Conservation (phyloP, 192 early-diverging fungal genomes). For the Umbelopsis vinacea region DNA sequence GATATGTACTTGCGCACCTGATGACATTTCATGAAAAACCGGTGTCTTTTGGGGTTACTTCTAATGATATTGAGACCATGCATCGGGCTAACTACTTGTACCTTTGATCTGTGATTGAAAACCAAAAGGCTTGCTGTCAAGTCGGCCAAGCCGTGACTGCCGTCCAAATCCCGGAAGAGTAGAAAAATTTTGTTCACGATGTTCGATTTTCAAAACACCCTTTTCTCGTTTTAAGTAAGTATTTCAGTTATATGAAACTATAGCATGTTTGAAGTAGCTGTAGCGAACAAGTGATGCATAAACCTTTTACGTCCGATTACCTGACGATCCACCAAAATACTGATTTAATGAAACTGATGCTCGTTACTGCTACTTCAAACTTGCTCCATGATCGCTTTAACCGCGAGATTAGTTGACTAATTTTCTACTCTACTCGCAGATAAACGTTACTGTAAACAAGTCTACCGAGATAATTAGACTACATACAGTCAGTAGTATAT, state of each 20-base stretch:
- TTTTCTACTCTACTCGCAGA: not conserved
- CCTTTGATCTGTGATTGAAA: no score
- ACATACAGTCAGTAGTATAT: no score
- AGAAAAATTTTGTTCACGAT: not conserved
- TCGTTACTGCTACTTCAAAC: conserved; percentile 10
- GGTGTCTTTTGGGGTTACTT: no score
- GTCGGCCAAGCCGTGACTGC: no score
- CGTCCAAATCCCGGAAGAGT: no score
- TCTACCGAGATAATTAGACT: no score
- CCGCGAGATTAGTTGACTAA: not conserved
- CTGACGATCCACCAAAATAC: conserved; percentile 4
- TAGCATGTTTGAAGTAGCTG: conserved; percentile 30
- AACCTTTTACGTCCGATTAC: conserved; percentile 33
- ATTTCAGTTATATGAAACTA: not conserved
- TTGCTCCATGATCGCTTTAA: not conserved
- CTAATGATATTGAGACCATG: no score
- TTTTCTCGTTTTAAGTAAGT: conserved; percentile 11
- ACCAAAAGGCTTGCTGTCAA: no score
- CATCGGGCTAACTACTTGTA: no score
- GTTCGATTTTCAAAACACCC: not conserved
- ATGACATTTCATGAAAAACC: no score
- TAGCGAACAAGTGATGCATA: conserved; percentile 30
- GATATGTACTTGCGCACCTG: no score
- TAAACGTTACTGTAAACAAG: no score
- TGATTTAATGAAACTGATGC: conserved; percentile 25